Base-by-base conservation (phyloP, 2,329 filamentous ascomycete genomes). In the Colletotrichum lini region DNA sequence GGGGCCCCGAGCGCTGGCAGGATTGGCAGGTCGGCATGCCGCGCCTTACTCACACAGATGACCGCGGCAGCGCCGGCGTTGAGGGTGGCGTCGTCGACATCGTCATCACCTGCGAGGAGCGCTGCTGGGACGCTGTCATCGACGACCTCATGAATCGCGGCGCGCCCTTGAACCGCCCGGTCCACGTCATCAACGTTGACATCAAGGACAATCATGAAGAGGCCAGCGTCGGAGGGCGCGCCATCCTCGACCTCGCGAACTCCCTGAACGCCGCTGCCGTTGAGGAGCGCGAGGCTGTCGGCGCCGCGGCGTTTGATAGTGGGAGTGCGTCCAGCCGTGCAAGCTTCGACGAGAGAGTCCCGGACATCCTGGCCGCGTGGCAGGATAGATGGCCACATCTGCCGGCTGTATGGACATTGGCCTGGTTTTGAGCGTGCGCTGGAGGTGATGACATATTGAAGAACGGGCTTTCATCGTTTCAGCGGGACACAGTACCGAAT, bases 141-240 rank as follows among this genome's bases (percentile, higher is more conserved):
- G 96, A 99, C 77, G 96, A 99, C 80, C 86, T 99, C 63, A 90
- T 98, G 73, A 93, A 91, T 77, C 90, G 97, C 73, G 96, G 96
- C 9, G 91, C 93, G 0, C 93, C 94, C 4, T 86, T 99, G 68
- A 99, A 99, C 81, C 87, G 94, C 2, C 95, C 96, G 0, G 96
- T 99, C 0, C 96, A 99, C 79, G 94, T 99, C 67, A 97, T 99
- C 86, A 99, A 99, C 77, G 93, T 99, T 65, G 96, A 99, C 80
- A 99, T 99, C 78, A 96, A 93, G 81, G 96, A 99, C 83, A 99
- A 98, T 78, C 96, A 98, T 78, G 96, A 99, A 80, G 96, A 99
- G 82, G 96, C 96, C 0, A 87, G 96, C 26, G 89, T 98, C 2
- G 96, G 96, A 12, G 96, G 96, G 2, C 91, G 92, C 75, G 96